Percentiles rank a stretch among this genome's conserved stretches.
phyloP scores from a whole-genome alignment of 2,329 filamentous ascomycete species.

The Nigrograna mackinnonii region DNA sequence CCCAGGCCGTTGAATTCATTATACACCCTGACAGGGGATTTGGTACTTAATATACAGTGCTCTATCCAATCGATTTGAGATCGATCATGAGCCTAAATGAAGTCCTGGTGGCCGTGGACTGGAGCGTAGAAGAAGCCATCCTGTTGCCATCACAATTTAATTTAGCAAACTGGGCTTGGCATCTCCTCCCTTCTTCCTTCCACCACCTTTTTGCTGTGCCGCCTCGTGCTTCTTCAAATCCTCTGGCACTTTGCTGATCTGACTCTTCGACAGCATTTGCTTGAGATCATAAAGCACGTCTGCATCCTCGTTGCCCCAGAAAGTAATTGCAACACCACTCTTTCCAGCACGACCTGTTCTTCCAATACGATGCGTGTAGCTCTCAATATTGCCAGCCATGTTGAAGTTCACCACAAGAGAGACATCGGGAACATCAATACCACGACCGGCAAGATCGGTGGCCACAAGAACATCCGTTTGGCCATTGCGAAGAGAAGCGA shows the following conservation, averaged over 20 bases:
- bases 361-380: constrained; percentile 94
- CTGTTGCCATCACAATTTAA: too few relatives aligned
- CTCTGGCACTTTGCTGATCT: constrained; percentile 86
- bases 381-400: constrained; percentile 92
- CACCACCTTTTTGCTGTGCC: constrained; percentile 76
- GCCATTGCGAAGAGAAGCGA: constrained; percentile 81
- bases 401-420: constrained; percentile 98
- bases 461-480: constrained; percentile 87
- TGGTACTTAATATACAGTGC: too few relatives aligned
- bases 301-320: constrained; percentile 85
- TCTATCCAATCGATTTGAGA: too few relatives aligned
- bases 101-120: too few relatives aligned
- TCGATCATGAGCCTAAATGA: too few relatives aligned
- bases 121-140: too few relatives aligned
- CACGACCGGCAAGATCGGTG: constrained; percentile 91
- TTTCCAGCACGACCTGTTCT: constrained; percentile 97
- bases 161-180: too few relatives aligned
- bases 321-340: constrained; percentile 94
- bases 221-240: constrained; percentile 88
- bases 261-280: constrained; percentile 92
- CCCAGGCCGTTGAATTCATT: too few relatives aligned
- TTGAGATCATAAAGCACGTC: constrained; percentile 94
- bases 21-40: too few relatives aligned
- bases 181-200: constrained; percentile 31
- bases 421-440: constrained; percentile 97